phyloP scores from a whole-genome alignment of 2,329 filamentous ascomycete genomes.

The Fusarium zealandicum region DNA sequence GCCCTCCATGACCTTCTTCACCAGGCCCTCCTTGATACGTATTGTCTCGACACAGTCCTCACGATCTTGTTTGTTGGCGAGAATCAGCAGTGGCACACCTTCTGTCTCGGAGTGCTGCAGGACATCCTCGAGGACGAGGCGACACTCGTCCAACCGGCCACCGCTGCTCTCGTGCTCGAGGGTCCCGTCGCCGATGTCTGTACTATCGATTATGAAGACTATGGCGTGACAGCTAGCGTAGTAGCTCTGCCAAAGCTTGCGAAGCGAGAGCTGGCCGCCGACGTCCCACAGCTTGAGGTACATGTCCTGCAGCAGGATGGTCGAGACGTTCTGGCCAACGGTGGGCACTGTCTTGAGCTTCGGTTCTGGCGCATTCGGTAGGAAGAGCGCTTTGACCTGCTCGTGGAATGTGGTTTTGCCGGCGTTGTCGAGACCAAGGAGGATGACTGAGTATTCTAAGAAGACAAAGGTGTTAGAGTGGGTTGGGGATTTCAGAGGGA shows the following conservation, averaged over 20 bases:
- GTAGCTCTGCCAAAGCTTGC: slow-evolving; percentile 94
- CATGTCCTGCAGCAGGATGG: slow-evolving; percentile 89
- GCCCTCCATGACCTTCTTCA: slow-evolving; percentile 94
- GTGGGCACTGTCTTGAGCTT: slow-evolving; percentile 91
- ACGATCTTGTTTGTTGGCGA: slow-evolving; percentile 97
- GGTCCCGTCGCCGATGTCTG: slow-evolving; percentile 86
- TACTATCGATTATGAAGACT: slow-evolving; percentile 96
- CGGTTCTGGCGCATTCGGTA: slow-evolving; percentile 65
- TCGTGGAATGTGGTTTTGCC: slow-evolving; percentile 98
- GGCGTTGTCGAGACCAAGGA: slow-evolving; percentile 96
- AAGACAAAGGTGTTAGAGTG: slow-evolving; percentile 5
- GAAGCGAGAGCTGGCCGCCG: slow-evolving; percentile 87
- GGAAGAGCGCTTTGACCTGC: slow-evolving; percentile 90
- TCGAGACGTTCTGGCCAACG: slow-evolving; percentile 95
- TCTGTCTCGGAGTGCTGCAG: slow-evolving; percentile 86
- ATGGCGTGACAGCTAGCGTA: slow-evolving; percentile 95
- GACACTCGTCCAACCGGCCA: slow-evolving; percentile 83
- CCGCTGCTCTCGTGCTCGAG: slow-evolving; percentile 61
- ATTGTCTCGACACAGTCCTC: slow-evolving; percentile 99
- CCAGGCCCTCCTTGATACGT: slow-evolving; percentile 93
- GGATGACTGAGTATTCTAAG: slow-evolving; percentile 92
- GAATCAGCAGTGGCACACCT: slow-evolving; percentile 87
- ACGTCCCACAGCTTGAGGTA: slow-evolving; percentile 99
- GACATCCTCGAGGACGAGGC: slow-evolving; percentile 87
- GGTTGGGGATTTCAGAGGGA: neutral